These are phyloP conservation scores for Ustilago hordei DNA, from an alignment of 1,284 basidiomycete species.

Conservation along the genomic window DNA sequence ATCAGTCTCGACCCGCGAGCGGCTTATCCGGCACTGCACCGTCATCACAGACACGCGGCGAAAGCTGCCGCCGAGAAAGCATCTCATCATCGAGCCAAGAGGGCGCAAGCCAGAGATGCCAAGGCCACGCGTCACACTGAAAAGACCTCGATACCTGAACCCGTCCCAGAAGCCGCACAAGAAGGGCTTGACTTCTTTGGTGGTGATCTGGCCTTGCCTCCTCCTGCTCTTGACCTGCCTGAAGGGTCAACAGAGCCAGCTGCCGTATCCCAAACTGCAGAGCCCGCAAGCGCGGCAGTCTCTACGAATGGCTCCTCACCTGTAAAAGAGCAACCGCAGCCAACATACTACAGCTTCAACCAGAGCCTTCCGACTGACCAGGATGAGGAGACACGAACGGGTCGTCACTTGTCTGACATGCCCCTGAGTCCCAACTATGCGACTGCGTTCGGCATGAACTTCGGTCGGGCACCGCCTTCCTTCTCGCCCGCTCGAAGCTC, in stretches of 20 bases:
- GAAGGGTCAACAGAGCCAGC: conserved; percentile 7
- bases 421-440: conserved; percentile 60
- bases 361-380: conserved; percentile 42
- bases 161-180: conserved; percentile 19
- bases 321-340: neutral
- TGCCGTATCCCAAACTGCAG: neutral
- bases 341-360: conserved; percentile 16
- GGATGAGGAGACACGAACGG: conserved; percentile 58
- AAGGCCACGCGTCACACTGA: neutral
- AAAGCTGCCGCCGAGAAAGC: conserved; percentile 21
- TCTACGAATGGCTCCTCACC: conserved; percentile 12
- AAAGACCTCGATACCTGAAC: conserved; percentile 16
- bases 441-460: conserved; percentile 44
- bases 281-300: neutral
- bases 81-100: conserved; percentile 16
- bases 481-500: conserved; percentile 1
- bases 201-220: conserved; percentile 61
- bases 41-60: conserved; percentile 27
- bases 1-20: conserved; percentile 48
- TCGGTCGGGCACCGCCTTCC: conserved; percentile 33
- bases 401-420: conserved; percentile 65
- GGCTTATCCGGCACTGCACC: conserved; percentile 25
- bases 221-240: conserved; percentile 59
- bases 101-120: conserved; percentile 11
- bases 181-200: conserved; percentile 49